A percentile compares a stretch with the other conserved stretches of the same genome.
phyloP scores from a whole-genome alignment of 1,139 yeast species.

The Geotrichum restrictum region DNA sequence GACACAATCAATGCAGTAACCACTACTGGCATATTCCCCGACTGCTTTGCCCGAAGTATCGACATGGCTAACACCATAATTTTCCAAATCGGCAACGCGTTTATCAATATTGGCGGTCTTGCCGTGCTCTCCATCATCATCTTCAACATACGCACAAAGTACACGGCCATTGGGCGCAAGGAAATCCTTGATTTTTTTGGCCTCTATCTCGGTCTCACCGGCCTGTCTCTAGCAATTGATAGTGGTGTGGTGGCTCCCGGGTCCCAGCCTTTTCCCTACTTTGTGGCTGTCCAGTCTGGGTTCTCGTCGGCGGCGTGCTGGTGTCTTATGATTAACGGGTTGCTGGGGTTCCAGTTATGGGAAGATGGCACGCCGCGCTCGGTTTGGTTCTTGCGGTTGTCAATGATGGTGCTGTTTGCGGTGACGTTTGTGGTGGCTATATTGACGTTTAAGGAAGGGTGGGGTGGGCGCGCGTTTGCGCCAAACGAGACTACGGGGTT shows the following conservation, averaged over 20 bases:
- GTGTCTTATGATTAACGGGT: slow-evolving; percentile 66
- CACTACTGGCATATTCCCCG: slow-evolving; percentile 59
- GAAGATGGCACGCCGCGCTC: slow-evolving; percentile 71
- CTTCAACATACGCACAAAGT: slow-evolving; percentile 75
- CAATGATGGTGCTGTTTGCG: slow-evolving; percentile 52
- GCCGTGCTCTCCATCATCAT: slow-evolving; percentile 63
- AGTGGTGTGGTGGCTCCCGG: slow-evolving; percentile 92
- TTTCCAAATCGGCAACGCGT: slow-evolving; percentile 85
- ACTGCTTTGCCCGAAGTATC: slow-evolving; percentile 80
- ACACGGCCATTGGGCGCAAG: slow-evolving; percentile 87
- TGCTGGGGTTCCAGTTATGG: slow-evolving; percentile 85
- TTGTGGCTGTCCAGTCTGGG: slow-evolving; percentile 79
- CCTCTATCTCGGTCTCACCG: slow-evolving; percentile 53
- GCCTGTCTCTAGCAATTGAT: slow-evolving; percentile 72
- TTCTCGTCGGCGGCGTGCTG: slow-evolving; percentile 66
- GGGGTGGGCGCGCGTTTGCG: slow-evolving; percentile 33
- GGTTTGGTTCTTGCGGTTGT: slow-evolving; percentile 52
- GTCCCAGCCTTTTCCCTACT: slow-evolving; percentile 66
- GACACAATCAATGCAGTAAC: background rate
- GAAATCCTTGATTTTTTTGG: slow-evolving; percentile 79
- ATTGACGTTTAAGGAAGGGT: slow-evolving; percentile 14
- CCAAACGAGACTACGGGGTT: slow-evolving; percentile 56
- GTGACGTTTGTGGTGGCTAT: slow-evolving; percentile 53
- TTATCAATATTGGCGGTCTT: slow-evolving; percentile 74
- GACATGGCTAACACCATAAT: slow-evolving; percentile 87